Base-by-base conservation (phyloP, 164 flowering plant genomes). In the Cinnamomum chago region DNA sequence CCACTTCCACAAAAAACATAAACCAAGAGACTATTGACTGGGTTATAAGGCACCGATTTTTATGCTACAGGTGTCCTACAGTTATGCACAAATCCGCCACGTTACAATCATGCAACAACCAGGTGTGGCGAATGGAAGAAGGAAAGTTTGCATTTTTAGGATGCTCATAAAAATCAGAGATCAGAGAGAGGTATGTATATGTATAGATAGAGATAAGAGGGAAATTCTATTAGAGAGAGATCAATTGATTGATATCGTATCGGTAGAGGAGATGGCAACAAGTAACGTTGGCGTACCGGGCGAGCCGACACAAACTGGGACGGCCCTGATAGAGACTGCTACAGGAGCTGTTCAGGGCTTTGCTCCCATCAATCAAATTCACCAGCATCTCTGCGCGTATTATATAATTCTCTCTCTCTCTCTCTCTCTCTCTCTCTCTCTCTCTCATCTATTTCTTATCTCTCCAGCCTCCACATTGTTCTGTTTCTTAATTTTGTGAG, bases 381-480 rank as follows among this genome's bases (percentile, higher is more conserved):
- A 94, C 70, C 97, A 94, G 76, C 98, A 94, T 77, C 94, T 91
- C 79, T 94, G 98, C 97, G 97, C 96, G 93, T 94, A 84, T 47
- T 94, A 84, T 47, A 72, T 23, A 17, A 25, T 65, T 25, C 35
- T 70, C 40, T 27, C 40, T 51, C 20, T 66, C 7, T 30, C 22
- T 30, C 58, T 17, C 5, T 55, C 60, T 55, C 60, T 1, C 15
- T 51, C 20, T 66, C 7, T 30, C 22, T 30, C 58, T 17, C 6
- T 55, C 60, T 55, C 60, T 1, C 2, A 55, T 55, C 2, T 15
- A 15, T 0, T 1, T 55, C 13, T 55, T 55, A n/a, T 14, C 20
- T 30, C 35, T 30, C 35, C 5, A 30, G 0, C 35, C 35, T 0
- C 5, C 35, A 30, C 35, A 30, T 30, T 30, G 35, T 52, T 52